Conservation (phyloP, 1,284 basidiomycete species). For the Trichosporon inkin region DNA sequence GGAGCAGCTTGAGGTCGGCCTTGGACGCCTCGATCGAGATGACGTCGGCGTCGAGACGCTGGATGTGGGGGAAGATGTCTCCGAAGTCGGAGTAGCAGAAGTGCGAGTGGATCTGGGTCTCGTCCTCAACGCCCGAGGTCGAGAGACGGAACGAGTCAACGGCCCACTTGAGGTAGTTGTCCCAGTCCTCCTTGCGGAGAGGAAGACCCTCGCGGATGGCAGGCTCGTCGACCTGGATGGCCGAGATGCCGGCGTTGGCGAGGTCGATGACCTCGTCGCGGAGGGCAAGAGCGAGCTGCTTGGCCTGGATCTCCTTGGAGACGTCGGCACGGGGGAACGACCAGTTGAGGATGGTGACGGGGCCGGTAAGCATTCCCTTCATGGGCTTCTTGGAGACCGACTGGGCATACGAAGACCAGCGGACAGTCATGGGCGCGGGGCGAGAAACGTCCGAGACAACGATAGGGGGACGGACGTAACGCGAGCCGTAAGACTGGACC, state of each 20-base stretch:
- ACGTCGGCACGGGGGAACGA: slow-evolving; percentile 99
- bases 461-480: slow-evolving; percentile 98
- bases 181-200: slow-evolving; percentile 90
- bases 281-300: slow-evolving; percentile 96
- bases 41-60: slow-evolving; percentile 96
- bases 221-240: slow-evolving; percentile 98
- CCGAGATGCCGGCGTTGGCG: slow-evolving; percentile 93
- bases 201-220: slow-evolving; percentile 99
- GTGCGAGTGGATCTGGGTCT: slow-evolving; percentile 94
- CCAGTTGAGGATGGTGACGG: slow-evolving; percentile 98
- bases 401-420: slow-evolving; percentile 96
- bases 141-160: slow-evolving; percentile 96
- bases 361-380: slow-evolving; percentile 99
- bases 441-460: slow-evolving; percentile 98
- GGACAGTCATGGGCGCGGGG: slow-evolving; percentile 88
- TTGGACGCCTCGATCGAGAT: slow-evolving; percentile 99
- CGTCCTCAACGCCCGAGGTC: slow-evolving; percentile 86
- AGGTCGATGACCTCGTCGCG: slow-evolving; percentile 98
- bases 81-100: slow-evolving; percentile 74
- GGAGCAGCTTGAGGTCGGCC: slow-evolving; percentile 94
- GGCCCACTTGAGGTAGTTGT: slow-evolving; percentile 90
- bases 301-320: slow-evolving; percentile 92
- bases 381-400: slow-evolving; percentile 89
- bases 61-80: slow-evolving; percentile 97
- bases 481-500: slow-evolving; percentile 87